These are phyloP conservation scores for Flaveria bidentis DNA, from an alignment of 129 eudicot species.

Conservation along the genomic window DNA sequence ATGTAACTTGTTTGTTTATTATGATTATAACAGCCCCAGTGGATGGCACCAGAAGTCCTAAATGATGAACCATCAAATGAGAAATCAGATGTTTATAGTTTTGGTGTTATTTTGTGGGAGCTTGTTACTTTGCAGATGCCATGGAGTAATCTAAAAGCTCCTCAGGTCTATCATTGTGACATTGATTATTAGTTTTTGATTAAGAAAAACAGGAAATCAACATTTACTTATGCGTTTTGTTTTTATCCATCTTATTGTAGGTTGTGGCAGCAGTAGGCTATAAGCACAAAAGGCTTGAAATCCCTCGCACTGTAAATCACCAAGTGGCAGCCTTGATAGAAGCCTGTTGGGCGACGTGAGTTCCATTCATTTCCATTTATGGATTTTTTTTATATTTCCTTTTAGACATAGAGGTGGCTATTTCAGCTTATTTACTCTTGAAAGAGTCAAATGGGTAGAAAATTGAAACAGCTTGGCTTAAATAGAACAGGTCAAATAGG, in stretches of 20 bases:
- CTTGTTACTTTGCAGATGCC: constrained; percentile 88
- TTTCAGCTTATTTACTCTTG: neutral
- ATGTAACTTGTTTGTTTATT: constrained; percentile 1
- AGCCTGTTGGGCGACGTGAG: constrained; percentile 96
- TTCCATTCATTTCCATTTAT: constrained; percentile 7
- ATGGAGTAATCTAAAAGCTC: constrained; percentile 77
- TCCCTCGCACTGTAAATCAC: constrained; percentile 70
- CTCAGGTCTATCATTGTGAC: constrained; percentile 62
- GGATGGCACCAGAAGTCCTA: constrained; percentile 99
- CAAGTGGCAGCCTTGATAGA: constrained; percentile 75
- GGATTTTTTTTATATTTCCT: neutral
- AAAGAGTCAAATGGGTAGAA: neutral
- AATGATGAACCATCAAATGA: constrained; percentile 90
- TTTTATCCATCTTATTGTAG: constrained; percentile 30
- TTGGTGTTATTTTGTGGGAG: constrained; percentile 96
- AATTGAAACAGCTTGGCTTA: neutral
- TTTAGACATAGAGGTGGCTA: neutral
- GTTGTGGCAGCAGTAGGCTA: constrained; percentile 91
- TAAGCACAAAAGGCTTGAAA: constrained; percentile 67
- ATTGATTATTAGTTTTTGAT: constrained; percentile 6
- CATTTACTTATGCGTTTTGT: neutral
- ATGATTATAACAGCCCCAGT: constrained; percentile 63
- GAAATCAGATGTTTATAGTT: constrained; percentile 91
- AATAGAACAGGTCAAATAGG: neutral
- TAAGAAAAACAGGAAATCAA: neutral